Base-by-base conservation (phyloP, 1,284 basidiomycete species). In the Chalciporus sp. region DNA sequence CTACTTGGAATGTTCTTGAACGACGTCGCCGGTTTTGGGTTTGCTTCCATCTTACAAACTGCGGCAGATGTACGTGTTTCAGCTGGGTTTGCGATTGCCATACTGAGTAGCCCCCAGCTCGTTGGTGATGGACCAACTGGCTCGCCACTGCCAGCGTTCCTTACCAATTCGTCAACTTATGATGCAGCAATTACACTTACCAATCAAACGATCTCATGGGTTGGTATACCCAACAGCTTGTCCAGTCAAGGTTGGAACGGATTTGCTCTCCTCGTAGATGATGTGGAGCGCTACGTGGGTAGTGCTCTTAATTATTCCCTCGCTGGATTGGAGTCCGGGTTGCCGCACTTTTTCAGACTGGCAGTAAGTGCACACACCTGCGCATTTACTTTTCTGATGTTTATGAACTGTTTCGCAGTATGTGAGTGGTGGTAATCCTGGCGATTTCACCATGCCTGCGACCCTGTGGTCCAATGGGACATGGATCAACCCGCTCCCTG, bases 371-470 rank as follows among this genome's bases (percentile, higher is more conserved):
- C 19, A 33, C 28, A 12, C 43, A 1, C 42, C 54, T 47, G 19
- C 47, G 23, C 29, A 45, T 23, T n/a, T 53, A 45, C 26, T 40
- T 10, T 33, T 39, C 33, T 41, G 31, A 52, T 6, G 29, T 52
- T 61, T 37, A 54, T 51, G 46, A 19, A 19, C 4, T 37, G 10
- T 28, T 52, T 17, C 33, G 45, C 63, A 92, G 89, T 83, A 81
- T 53, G 81, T 79, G 46, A 77, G 66, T 19, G 65, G 71, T 6
- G 83, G 79, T 1, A 68, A 65, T 7, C 74, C 81, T 11, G 92
- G 90, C 14, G 93, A 94, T 70, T 96, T 90, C 63, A 94, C 93
- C 0, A 87, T 82, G 74, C 80, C 92, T 3, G 92, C 89, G 7
- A 85, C 80, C 6, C 74, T 91, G 23, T 92, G 81, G 79, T 81